Evolutionary conservation across 2,329 filamentous ascomycete species (phyloP), one percentile per base, ranked within the genome.

Genomic region (Xylaria multiplex): DNA sequence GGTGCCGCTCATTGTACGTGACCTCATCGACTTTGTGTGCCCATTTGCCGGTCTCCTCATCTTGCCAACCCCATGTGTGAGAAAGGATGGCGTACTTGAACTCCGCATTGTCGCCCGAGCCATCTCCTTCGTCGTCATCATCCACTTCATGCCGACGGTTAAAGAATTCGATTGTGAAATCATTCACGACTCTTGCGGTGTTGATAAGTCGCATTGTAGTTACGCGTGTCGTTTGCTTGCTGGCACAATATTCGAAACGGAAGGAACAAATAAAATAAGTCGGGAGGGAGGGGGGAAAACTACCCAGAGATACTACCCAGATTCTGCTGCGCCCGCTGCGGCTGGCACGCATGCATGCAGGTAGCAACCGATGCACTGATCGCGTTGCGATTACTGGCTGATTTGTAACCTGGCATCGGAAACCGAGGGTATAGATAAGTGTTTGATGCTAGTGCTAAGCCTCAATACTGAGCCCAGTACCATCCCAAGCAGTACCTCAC

Each of bases 31-130:
- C 42, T 42, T 48, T 58, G 27, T 58, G 40, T 11, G 24, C 27
- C 24, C 55, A 45, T 13, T 57, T 2, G 14, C 37, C 22, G 22
- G 37, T 43, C 2, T 19, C n/a, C 52, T 48, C 43, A 2, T 56
- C 37, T 9, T n/a, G n/a, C 46, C 30, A 35, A 19, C 60, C 55
- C 32, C 24, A 59, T 3, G 35, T 42, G 27, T 48, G 52, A 27
- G 40, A 60, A 30, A 50, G 49, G 3, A 64, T 37, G 4, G 62
- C 62, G 32, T 64, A 64, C 24, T 63, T 45, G 4, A 8, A 9
- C 14, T 35, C 32, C 11, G 16, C 1, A 46, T 13, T 11, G 27
- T 46, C 11, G 30, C 9, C n/a, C 1, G 24, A 6, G 7, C 13
- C n/a, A 43, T 32, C 6, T 11, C 9, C 35, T 13, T 42, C 46